Percentiles rank a stretch among this genome's conserved stretches.
Conservation (phyloP, 2,329 filamentous ascomycete genomes). For the Apiospora saccharicola region DNA sequence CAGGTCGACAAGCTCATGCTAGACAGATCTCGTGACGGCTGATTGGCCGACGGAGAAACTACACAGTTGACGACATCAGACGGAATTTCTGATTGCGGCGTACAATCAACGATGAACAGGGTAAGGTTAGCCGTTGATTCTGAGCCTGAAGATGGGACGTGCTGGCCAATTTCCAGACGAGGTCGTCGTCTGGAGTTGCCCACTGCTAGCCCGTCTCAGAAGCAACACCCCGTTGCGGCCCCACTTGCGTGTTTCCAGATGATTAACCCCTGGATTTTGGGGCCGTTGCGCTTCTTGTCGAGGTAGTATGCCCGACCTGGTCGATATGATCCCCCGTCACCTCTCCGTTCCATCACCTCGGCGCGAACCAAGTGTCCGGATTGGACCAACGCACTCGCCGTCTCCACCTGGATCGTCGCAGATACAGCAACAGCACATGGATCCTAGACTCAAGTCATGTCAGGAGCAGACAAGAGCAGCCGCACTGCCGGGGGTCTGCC, state of each 20-base stretch:
- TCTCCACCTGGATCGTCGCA: conserved; percentile 15
- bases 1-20: neutral
- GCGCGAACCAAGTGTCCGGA: neutral
- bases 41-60: neutral
- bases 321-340: conserved; percentile 17
- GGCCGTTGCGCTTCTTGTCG: too few species aligned
- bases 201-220: neutral
- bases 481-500: neutral
- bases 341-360: neutral
- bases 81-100: neutral
- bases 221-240: neutral
- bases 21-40: neutral
- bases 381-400: neutral
- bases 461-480: neutral
- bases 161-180: conserved; percentile 10
- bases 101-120: neutral
- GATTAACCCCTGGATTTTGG: neutral
- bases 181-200: conserved; percentile 7
- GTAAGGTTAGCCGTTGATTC: neutral
- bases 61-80: neutral
- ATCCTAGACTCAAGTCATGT: neutral
- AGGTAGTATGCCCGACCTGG: neutral
- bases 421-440: neutral
- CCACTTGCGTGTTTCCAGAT: conserved; percentile 13
- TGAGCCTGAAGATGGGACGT: neutral